Base-by-base conservation (phyloP, 2,329 filamentous ascomycete genomes). In the Beauveria brongniartii region DNA sequence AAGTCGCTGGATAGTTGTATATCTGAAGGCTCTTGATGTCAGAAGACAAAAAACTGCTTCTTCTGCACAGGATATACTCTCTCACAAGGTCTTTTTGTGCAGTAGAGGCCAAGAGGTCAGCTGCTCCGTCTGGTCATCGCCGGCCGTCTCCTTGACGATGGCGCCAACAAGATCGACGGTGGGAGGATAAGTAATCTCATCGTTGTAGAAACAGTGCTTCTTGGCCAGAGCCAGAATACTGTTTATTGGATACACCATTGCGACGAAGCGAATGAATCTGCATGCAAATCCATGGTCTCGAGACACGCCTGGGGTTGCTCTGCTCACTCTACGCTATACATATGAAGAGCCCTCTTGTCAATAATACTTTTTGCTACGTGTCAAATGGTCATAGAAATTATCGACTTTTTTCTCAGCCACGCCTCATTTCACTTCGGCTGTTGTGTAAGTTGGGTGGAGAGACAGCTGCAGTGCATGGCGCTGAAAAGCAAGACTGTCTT, bases 161-260 rank as follows among this genome's bases (percentile, higher is more conserved):
- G 41, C 22, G 2, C 50, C 34, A 5, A 50, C 46, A 37, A 16
- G 20, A 2, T 50, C 34, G 10, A 5, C 2, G 20, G 3, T 5
- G 0, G 73, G 73, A 1, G 74, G 73, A 48, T 76, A 76, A 12
- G 65, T 37, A 3, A 63, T 26, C 5, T 67, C 46, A 1, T 62
- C 61, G 12, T 56, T 30, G 46, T 76, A 74, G 34, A 77, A 77
- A 0, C 74, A 74, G 34, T 77, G 74, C 0, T 68, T 63, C 4
- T 65, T 68, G 43, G 73, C 69, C 24, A 76, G 64, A 2, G 72
- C 68, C 22, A 77, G 62, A 0, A 76, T 65, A 0, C 74, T 69
- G 5, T 24, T 26, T 34, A 76, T 52, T 0, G 69, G 67, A 57
- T 69, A 70, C 16, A 61, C 47, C 65, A 57, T 48, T 1, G 46